phyloP scores from a whole-genome alignment of 352 stramenopile species.

The Globisporangium ultimum region DNA sequence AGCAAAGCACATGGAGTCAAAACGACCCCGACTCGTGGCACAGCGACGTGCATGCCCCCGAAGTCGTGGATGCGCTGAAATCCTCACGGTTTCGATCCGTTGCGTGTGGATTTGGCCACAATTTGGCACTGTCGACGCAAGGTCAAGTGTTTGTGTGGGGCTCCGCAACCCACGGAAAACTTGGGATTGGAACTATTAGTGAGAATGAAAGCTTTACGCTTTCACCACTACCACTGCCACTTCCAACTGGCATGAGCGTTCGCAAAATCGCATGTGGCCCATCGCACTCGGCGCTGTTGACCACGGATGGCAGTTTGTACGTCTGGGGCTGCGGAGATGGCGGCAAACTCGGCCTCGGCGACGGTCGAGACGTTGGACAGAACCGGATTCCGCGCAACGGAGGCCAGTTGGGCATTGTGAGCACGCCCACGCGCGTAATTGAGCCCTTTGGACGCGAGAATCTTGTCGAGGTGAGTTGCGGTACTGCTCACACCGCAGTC shows the following conservation, averaged over 20 bases:
- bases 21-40: slow-evolving; percentile 50
- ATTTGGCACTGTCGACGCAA: slow-evolving; percentile 52
- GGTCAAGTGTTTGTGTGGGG: slow-evolving; percentile 77
- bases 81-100: slow-evolving; percentile 50
- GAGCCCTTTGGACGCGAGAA: slow-evolving; percentile 37
- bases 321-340: slow-evolving; percentile 76
- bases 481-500: slow-evolving; percentile 56
- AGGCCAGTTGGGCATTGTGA: slow-evolving; percentile 35
- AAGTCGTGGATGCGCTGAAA: slow-evolving; percentile 37
- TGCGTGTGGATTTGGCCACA: slow-evolving; percentile 68
- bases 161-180: slow-evolving; percentile 66
- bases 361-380: slow-evolving; percentile 56
- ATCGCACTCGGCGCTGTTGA: slow-evolving; percentile 72
- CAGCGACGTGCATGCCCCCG: slow-evolving; percentile 39
- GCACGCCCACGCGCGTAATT: slow-evolving; percentile 35
- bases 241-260: slow-evolving; percentile 25
- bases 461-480: slow-evolving; percentile 69
- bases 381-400: slow-evolving; percentile 58
- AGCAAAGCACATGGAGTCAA: slow-evolving; percentile 3
- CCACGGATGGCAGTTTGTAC: slow-evolving; percentile 49
- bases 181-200: slow-evolving; percentile 47
- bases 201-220: slow-evolving; percentile 66
- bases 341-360: slow-evolving; percentile 65
- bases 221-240: slow-evolving; percentile 33
- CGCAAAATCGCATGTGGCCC: slow-evolving; percentile 72